These are phyloP conservation scores for Rostrohypoxylon terebratum DNA, from an alignment of 495 filamentous ascomycete species.

Conservation along the genomic window DNA sequence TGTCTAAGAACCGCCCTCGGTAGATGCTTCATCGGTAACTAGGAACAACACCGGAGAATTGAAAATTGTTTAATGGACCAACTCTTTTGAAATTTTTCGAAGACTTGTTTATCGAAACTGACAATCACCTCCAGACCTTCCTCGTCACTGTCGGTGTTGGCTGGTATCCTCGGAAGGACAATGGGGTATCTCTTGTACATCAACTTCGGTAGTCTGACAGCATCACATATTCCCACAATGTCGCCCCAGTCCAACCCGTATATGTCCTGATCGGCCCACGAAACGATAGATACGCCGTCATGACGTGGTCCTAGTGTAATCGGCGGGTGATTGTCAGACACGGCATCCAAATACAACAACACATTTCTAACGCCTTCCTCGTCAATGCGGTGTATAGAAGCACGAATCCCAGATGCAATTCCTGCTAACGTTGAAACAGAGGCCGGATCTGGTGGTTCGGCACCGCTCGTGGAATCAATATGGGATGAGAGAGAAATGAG, in stretches of 20 bases:
- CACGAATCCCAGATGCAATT: slow-evolving; percentile 35
- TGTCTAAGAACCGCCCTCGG: background rate
- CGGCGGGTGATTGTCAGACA: slow-evolving; percentile 6
- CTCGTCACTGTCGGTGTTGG: slow-evolving; percentile 10
- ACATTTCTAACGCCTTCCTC: slow-evolving; percentile 33
- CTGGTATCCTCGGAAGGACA: slow-evolving; percentile 44
- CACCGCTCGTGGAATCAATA: background rate
- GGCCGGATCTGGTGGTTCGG: background rate
- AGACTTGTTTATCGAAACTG: slow-evolving; percentile 30
- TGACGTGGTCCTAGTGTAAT: slow-evolving; percentile 61
- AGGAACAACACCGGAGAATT: slow-evolving; percentile 27
- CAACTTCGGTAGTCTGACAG: slow-evolving; percentile 45
- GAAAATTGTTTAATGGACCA: slow-evolving; percentile 31
- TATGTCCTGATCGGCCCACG: slow-evolving; percentile 47
- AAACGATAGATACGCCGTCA: slow-evolving; percentile 75
- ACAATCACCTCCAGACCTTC: slow-evolving; percentile 48
- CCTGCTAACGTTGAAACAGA: slow-evolving; percentile 22
- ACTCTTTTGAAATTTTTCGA: slow-evolving; percentile 29
- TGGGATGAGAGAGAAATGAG: slow-evolving; percentile 27
- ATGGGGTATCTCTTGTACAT: slow-evolving; percentile 45
- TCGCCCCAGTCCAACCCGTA: slow-evolving; percentile 49
- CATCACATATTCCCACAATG: slow-evolving; percentile 42
- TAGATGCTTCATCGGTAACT: background rate
- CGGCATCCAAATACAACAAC: slow-evolving; percentile 30
- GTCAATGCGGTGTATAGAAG: slow-evolving; percentile 30